phyloP scores from a whole-genome alignment of 140 eudicot species.

The Artemisia princeps region DNA sequence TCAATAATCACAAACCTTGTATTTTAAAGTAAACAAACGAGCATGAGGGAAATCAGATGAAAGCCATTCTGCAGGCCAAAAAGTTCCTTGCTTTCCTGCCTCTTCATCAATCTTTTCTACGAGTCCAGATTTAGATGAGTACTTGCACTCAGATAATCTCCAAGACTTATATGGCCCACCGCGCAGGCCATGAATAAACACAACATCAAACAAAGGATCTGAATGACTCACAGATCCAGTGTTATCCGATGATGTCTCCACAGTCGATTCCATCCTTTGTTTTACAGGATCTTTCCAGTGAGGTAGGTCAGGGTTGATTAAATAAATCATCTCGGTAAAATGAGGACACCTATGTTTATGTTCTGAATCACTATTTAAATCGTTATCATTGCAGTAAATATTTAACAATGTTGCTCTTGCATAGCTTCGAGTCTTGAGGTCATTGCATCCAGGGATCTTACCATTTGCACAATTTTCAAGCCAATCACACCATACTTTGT shows the following conservation, averaged over 20 bases:
- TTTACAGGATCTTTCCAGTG: conserved; percentile 75
- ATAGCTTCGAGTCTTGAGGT: conserved; percentile 80
- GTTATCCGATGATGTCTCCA: conserved; percentile 6
- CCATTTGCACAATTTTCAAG: conserved; percentile 94
- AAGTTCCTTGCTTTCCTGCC: conserved; percentile 91
- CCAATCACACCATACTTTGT: conserved; percentile 74
- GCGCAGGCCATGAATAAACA: conserved; percentile 90
- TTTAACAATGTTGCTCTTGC: conserved; percentile 84
- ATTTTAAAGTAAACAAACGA: conserved; percentile 81
- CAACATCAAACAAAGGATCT: conserved; percentile 56
- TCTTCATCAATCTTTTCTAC: conserved; percentile 98
- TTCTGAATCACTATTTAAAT: conserved; percentile 22
- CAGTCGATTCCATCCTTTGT: conserved; percentile 10
- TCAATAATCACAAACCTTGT: conserved; percentile 60
- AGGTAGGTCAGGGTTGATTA: conserved; percentile 68
- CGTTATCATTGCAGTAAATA: conserved; percentile 47
- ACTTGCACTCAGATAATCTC: conserved; percentile 86
- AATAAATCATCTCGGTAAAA: conserved; percentile 69
- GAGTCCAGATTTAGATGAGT: conserved; percentile 92
- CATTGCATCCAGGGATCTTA: conserved; percentile 66
- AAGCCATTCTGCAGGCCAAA: conserved; percentile 99
- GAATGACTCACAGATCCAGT: conserved; percentile 32
- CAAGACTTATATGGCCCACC: conserved; percentile 96
- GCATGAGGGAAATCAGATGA: conserved; percentile 86
- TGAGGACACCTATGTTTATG: conserved; percentile 46